These are phyloP conservation scores for Pestalotiopsis sp. DNA, from an alignment of 2,329 filamentous ascomycete species.

Conservation along the genomic window DNA sequence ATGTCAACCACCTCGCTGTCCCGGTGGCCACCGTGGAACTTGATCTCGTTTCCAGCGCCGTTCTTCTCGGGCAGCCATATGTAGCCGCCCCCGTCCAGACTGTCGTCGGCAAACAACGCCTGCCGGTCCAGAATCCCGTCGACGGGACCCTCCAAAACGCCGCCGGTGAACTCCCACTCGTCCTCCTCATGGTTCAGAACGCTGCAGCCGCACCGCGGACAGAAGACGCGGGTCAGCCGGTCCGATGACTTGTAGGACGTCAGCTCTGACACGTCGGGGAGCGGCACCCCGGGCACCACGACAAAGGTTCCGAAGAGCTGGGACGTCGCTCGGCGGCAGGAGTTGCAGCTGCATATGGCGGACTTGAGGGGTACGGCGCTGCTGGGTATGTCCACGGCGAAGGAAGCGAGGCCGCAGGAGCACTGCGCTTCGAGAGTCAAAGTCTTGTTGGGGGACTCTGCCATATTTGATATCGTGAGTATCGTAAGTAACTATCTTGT, in stretches of 20 bases:
- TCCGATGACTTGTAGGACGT: neutral
- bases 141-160: neutral
- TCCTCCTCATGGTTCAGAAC: neutral
- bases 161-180: neutral
- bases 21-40: neutral
- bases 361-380: neutral
- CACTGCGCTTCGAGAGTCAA: neutral
- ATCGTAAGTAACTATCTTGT: neutral
- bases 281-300: neutral
- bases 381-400: neutral
- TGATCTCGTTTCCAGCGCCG: neutral
- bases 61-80: slow-evolving; percentile 2
- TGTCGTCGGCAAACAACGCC: neutral
- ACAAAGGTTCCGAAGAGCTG: neutral
- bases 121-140: neutral
- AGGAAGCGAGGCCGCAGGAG: neutral
- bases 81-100: neutral
- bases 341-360: neutral
- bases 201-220: neutral
- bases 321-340: neutral
- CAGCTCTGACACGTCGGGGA: neutral
- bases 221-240: neutral
- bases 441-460: neutral
- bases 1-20: neutral
- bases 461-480: neutral